phyloP scores from a whole-genome alignment of 1,284 basidiomycete genomes.

The Tremellales sp. region DNA sequence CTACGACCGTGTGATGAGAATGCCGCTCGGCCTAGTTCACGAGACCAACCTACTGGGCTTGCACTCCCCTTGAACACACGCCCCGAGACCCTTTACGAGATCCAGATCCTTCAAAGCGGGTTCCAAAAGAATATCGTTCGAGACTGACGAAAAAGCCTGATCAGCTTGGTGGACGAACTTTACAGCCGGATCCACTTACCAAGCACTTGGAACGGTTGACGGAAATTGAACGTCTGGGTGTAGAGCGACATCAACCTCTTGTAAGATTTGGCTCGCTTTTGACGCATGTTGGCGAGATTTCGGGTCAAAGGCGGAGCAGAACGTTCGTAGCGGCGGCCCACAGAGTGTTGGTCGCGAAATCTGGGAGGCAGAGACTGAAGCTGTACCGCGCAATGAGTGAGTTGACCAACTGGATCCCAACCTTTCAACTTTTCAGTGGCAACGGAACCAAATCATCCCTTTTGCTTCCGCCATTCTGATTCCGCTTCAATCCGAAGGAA shows the following conservation, averaged over 20 bases:
- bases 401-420: neutral
- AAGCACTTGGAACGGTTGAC: slow-evolving; percentile 85
- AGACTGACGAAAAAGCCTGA: slow-evolving; percentile 55
- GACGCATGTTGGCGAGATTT: slow-evolving; percentile 61
- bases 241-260: slow-evolving; percentile 88
- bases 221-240: slow-evolving; percentile 76
- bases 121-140: slow-evolving; percentile 76
- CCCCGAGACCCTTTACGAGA: slow-evolving; percentile 65
- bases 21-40: neutral
- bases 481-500: too few relatives aligned
- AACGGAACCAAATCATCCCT: too few relatives aligned
- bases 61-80: slow-evolving; percentile 73
- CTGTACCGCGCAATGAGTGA: neutral
- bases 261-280: slow-evolving; percentile 88
- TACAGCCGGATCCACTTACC: slow-evolving; percentile 51
- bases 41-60: slow-evolving; percentile 71
- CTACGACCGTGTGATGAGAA: slow-evolving; percentile 50
- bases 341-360: too few relatives aligned
- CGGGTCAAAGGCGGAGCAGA: neutral
- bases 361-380: too few relatives aligned
- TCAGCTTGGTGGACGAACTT: neutral
- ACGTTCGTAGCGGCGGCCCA: too few relatives aligned
- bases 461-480: too few relatives aligned
- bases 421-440: neutral
- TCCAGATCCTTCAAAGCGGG: slow-evolving; percentile 67